Base-by-base conservation (phyloP, 2,329 filamentous ascomycete species). In the Akanthomyces uredinophilus region DNA sequence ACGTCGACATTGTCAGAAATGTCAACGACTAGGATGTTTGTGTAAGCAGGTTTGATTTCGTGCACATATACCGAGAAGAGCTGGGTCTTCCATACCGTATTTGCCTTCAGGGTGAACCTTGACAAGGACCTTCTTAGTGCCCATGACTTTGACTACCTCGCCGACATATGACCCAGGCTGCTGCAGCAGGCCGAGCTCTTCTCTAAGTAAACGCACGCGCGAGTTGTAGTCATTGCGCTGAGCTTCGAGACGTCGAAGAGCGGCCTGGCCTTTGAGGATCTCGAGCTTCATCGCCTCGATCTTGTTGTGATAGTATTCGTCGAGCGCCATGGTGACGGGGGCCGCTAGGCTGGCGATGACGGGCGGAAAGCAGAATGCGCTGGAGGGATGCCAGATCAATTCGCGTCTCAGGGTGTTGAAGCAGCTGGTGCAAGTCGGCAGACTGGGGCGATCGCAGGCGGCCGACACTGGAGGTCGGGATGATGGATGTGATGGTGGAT, bases 201-300 rank as follows among this genome's bases (percentile, higher is more conserved):
- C 95, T 70, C 95, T 86, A 72, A 99, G 80, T 77, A 99, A 83
- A 65, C 95, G 91, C 71, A 99, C 95, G 74, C 95, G 87, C 64
- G 95, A 98, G 82, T 99, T 99, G 85, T 98, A 98, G 79, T 99
- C 95, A 74, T 99, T 99, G 69, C 95, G 88, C 79, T 99, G 96
- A 69, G 95, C 95, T 83, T 99, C 95, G 70, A 99, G 86, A 74
- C 95, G 88, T 69, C 95, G 90, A 66, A 99, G 83, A 63, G 96
- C 92, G 62, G 95, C 94, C 81, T 99, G 95, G 62, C 95, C 94
- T 80, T 98, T 94, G 76, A 99, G 94, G 76, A 99, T 99, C 86
- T 99, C 94, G 77, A 99, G 92, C 89, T 98, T 98, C 91, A 98
- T 96, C 77, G 90, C 88, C 91, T 99, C 95, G 80, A 98, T 98